Base-by-base conservation (phyloP, 2,329 filamentous ascomycete species). In the Paecilomyces sp. region DNA sequence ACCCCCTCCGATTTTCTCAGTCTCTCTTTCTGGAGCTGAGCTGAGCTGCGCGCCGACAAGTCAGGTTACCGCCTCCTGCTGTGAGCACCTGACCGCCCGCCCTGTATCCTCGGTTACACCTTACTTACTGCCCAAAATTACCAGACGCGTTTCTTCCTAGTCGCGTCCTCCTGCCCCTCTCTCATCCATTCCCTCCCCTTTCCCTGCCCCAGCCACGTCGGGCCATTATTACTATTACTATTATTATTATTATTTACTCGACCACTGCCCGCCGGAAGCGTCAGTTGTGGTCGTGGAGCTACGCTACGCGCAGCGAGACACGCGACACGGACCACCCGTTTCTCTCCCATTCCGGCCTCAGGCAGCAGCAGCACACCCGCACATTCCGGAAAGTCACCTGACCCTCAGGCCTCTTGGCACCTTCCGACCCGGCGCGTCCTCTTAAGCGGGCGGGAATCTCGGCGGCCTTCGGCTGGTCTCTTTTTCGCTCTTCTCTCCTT, bases 1-100 rank as follows among this genome's bases (percentile, higher is more conserved):
- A 73, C 70, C 72, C 72, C 70, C 68, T 70, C 70, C 66, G 68
- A 69, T 66, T 74, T 71, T 66, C 68, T 70, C 69, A 70, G 66
- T 67, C 66, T 72, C 70, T 72, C 67, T 71, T 72, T 72, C 69
- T 71, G 70, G 68, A 71, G 66, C 66, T 68, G 67, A 67, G 64
- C 64, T 68, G 67, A 64, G 64, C 64, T 61, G 59, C 58, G 59
- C 56, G 55, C 59, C 50, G 65, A 55, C 57, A 55, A 54, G 63
- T 62, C 61, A 60, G 58, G 56, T 65, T 64, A 65, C 68, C 64
- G 64, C 59, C 59, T 58, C 61, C 54, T 57, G 58, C 62, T 64
- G 59, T 57, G 50, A 57, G 61, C 57, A 60, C 52, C 57, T 61
- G 56, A 63, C 65, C 63, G 60, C 59, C 61, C 59, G 57, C 58